Evolutionary conservation across 345 rosid species (phyloP), one percentile per base, ranked within the genome.

Genomic region (Pelargonium nanum): DNA sequence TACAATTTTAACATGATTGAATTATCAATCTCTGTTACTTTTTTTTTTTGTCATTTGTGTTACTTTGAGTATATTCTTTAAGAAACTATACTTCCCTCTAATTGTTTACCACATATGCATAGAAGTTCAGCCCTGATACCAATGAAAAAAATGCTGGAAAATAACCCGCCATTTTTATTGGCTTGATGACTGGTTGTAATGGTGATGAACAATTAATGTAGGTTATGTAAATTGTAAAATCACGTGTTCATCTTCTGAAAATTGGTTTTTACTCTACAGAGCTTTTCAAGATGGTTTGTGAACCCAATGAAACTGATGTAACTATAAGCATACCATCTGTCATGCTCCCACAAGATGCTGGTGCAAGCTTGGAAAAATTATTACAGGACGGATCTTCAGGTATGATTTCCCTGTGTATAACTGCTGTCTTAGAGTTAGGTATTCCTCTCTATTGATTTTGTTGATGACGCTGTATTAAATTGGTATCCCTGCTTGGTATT

Each of bases 201-300:
- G 22, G 22, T 52, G 17, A 52, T 52, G 22, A 52, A 52, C 21
- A n/a, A n/a, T n/a, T n/a, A n/a, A n/a, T n/a, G 55, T n/a, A 17
- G 55, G 12, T 51, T 10, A 17, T 34, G n/a, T n/a, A n/a, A n/a
- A 3, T 34, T 34, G 45, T 34, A 34, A 34, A n/a, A n/a, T n/a
- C n/a, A n/a, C n/a, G n/a, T n/a, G n/a, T n/a, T n/a, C n/a, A 10
- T 30, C 68, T 63, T 34, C 16, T 40, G 40, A 32, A 26, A 51
- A 63, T 57, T 54, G 58, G 19, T 45, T 65, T 62, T 73, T 78
- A 53, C 55, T 59, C 58, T 71, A 77, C 83, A 89, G 97, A 85
- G 63, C 96, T 93, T 63, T 84, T 87, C 74, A 93, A 93, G 87
- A 93, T 93, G 99, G 97, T 93, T 51, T 93, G 99, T 51, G 94